phyloP scores from a whole-genome alignment of 192 early-diverging fungal species.

The Anaeromyces robustus region DNA sequence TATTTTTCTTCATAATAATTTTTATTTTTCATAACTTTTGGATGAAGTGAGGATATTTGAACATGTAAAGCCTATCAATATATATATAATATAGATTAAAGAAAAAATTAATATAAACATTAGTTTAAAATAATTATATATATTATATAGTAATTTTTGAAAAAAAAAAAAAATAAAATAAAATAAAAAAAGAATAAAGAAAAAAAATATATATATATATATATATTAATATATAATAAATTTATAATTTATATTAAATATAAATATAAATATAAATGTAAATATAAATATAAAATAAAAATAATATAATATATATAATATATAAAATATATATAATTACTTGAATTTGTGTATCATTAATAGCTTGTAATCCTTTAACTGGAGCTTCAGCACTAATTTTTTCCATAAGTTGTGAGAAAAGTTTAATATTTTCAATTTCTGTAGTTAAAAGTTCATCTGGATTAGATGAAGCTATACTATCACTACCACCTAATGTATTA shows the following conservation, averaged over 20 bases:
- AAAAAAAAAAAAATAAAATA: too few species aligned
- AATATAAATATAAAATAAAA: too few species aligned
- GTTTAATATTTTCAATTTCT: slow-evolving; percentile 77
- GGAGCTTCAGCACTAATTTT: slow-evolving; percentile 47
- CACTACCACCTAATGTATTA: too few species aligned
- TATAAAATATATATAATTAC: slow-evolving; percentile 6
- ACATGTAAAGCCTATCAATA: slow-evolving; percentile 42
- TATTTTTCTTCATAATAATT: slow-evolving; percentile 67
- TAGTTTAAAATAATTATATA: too few species aligned
- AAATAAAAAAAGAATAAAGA: too few species aligned
- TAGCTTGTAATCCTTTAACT: slow-evolving; percentile 50
- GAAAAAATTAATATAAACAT: background rate
- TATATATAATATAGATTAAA: background rate
- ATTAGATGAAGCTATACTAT: slow-evolving; percentile 10
- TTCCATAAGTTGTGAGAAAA: slow-evolving; percentile 77
- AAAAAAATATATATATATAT: too few species aligned
- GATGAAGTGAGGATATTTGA: slow-evolving; percentile 74
- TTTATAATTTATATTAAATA: too few species aligned
- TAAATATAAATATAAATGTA: too few species aligned
- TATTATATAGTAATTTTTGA: too few species aligned
- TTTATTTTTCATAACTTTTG: slow-evolving; percentile 58
- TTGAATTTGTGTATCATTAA: slow-evolving; percentile 64
- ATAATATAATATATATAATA: slow-evolving; percentile 6
- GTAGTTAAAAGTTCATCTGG: slow-evolving; percentile 46
- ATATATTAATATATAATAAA: too few species aligned